Percentiles rank a stretch among this genome's conserved stretches.
Evolutionary conservation across 106 monocot species (phyloP).

Genomic region (Dendrobium catenatum): DNA sequence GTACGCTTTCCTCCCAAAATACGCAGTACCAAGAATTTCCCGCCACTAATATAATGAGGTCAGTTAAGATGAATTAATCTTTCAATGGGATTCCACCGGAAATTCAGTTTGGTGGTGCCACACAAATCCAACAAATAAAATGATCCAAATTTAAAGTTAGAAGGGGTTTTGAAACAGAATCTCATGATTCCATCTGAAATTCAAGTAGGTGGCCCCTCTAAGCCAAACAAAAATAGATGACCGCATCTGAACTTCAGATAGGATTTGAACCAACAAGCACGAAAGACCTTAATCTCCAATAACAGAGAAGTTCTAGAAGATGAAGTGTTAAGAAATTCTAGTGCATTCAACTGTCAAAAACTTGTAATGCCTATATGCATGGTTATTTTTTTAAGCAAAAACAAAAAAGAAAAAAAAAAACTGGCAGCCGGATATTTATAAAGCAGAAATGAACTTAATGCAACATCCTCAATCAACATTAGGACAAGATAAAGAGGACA

Average conservation of each 20-base stretch:
- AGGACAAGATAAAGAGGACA: background rate
- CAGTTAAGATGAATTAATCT: too few relatives aligned
- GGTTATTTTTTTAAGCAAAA: background rate
- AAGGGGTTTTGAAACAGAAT: too few relatives aligned
- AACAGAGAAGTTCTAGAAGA: background rate
- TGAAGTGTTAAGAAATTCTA: background rate
- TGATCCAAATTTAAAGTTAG: too few relatives aligned
- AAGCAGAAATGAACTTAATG: background rate
- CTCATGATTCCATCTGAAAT: background rate
- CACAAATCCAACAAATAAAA: too few relatives aligned
- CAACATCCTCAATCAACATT: background rate
- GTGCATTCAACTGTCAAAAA: background rate
- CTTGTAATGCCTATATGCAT: background rate
- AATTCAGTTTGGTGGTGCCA: too few relatives aligned
- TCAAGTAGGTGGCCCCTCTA: background rate
- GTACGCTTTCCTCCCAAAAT: too few relatives aligned
- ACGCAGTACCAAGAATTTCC: too few relatives aligned
- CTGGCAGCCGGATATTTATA: background rate
- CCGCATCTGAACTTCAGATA: background rate
- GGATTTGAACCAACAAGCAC: background rate
- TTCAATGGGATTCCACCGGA: too few relatives aligned
- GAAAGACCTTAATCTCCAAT: background rate
- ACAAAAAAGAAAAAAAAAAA: background rate
- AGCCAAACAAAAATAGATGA: background rate
- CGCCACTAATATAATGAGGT: too few relatives aligned